phyloP scores from a whole-genome alignment of 208 protist species.

The Trypanosoma vivax region DNA sequence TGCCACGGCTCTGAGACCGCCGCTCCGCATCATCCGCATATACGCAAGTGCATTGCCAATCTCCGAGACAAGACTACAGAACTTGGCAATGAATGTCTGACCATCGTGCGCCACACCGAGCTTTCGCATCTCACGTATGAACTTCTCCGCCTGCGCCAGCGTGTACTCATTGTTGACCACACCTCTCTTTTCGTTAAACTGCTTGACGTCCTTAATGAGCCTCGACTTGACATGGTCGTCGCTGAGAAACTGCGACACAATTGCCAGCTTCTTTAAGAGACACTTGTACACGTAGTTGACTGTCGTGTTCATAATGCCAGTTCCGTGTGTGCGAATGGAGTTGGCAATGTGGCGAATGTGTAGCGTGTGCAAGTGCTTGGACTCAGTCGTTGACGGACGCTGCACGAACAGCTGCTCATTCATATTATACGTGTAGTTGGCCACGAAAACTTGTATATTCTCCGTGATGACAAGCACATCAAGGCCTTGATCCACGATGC shows the following conservation, averaged over 20 bases:
- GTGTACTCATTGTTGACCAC: constrained; percentile 83
- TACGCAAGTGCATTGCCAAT: constrained; percentile 98
- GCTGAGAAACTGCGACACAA: constrained; percentile 95
- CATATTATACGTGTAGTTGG: constrained; percentile 96
- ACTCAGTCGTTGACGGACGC: constrained; percentile 47
- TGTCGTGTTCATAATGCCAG: constrained; percentile 97
- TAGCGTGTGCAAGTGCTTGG: constrained; percentile 94
- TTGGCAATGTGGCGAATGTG: constrained; percentile 95
- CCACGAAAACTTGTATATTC: constrained; percentile 97
- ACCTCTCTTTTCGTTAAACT: constrained; percentile 55
- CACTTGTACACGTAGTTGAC: constrained; percentile 97
- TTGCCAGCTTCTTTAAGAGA: constrained; percentile 88
- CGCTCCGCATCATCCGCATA: constrained; percentile 92
- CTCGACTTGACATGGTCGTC: constrained; percentile 96
- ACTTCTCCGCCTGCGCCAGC: constrained; percentile 80
- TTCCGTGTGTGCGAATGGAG: constrained; percentile 96
- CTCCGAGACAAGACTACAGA: constrained; percentile 93
- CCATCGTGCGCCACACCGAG: constrained; percentile 77
- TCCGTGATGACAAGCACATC: constrained; percentile 97
- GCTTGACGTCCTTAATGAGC: constrained; percentile 63
- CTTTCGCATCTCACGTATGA: constrained; percentile 91
- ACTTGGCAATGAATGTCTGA: constrained; percentile 91
- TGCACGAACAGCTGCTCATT: constrained; percentile 97
- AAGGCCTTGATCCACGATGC: constrained; percentile 92
- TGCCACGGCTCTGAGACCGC: constrained; percentile 79